Evolutionary conservation across 768 basidiomycete genomes (phyloP).

Genomic region (Mycena capillaripes): DNA sequence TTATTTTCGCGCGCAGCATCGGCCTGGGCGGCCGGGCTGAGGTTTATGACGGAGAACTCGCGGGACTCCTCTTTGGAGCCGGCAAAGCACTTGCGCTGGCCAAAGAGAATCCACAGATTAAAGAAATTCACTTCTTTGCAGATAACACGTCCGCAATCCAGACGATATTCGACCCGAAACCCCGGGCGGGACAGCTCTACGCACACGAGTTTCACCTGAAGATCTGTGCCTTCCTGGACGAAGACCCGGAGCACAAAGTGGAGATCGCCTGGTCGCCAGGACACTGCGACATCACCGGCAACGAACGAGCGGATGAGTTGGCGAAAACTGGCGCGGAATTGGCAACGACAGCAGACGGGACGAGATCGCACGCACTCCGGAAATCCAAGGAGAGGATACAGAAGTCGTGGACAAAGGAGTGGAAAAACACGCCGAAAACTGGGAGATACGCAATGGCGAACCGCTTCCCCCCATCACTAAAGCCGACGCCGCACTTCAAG

Average conservation of each 20-base stretch:
- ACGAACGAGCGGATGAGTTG: conserved; percentile 41
- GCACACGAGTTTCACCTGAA: conserved; percentile 35
- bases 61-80: not conserved
- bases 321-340: conserved; percentile 41
- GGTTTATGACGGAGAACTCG: not conserved
- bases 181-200: conserved; percentile 30
- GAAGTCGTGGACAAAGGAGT: conserved; percentile 35
- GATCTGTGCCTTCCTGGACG: conserved; percentile 33
- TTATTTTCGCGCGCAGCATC: not conserved
- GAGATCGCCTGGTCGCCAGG: conserved; percentile 42
- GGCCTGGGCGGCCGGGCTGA: conserved; percentile 1
- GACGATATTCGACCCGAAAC: conserved; percentile 15
- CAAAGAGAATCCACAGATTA: not conserved
- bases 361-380: conserved; percentile 33
- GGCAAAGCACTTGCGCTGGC: not conserved
- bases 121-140: too few species aligned
- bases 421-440: conserved; percentile 23
- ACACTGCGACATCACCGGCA: conserved; percentile 38
- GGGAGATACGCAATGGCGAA: conserved; percentile 35
- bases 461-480: conserved; percentile 33
- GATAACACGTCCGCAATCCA: conserved; percentile 6
- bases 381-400: conserved; percentile 16
- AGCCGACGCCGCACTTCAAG: conserved; percentile 26
- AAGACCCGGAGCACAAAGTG: too few species aligned
- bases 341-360: not conserved